These are phyloP conservation scores for Dactylonectria macrodidyma DNA, from an alignment of 2,329 filamentous ascomycete genomes.

Conservation along the genomic window DNA sequence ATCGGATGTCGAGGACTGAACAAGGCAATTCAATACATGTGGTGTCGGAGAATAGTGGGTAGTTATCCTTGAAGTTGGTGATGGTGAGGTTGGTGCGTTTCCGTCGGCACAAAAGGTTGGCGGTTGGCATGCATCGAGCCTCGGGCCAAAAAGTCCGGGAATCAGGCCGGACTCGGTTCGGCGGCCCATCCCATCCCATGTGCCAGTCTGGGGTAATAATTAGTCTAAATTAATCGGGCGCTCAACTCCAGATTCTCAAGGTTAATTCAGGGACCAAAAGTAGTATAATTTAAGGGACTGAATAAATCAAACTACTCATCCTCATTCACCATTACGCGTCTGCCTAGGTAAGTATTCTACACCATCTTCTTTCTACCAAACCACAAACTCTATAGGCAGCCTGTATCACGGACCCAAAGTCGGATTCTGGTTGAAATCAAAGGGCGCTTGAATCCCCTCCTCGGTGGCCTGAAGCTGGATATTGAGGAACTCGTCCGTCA, in stretches of 20 bases:
- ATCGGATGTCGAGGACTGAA: neutral
- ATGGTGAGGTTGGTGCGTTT: constrained; percentile 9
- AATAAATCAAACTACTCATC: neutral
- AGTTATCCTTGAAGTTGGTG: neutral
- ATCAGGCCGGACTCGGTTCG: constrained; percentile 22
- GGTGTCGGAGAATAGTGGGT: neutral
- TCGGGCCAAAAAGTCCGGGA: constrained; percentile 27
- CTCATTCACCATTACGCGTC: too few species aligned
- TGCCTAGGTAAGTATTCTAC: too few species aligned
- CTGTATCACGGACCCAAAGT: constrained; percentile 23
- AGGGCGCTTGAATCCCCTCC: constrained; percentile 43
- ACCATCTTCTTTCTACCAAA: too few species aligned
- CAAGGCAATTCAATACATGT: neutral
- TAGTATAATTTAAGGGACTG: too few species aligned
- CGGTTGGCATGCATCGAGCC: constrained; percentile 22
- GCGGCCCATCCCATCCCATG: constrained; percentile 5
- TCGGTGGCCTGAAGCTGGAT: constrained; percentile 50
- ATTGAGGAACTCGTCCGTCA: constrained; percentile 54
- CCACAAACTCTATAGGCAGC: too few species aligned
- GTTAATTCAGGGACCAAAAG: neutral
- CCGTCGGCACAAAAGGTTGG: constrained; percentile 6
- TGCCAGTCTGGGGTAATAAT: constrained; percentile 9
- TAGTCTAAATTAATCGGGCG: too few species aligned
- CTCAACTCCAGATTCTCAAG: neutral
- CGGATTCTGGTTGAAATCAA: constrained; percentile 50